phyloP scores from a whole-genome alignment of 139 green algal genomes.

The Parachlorella kessleri region DNA sequence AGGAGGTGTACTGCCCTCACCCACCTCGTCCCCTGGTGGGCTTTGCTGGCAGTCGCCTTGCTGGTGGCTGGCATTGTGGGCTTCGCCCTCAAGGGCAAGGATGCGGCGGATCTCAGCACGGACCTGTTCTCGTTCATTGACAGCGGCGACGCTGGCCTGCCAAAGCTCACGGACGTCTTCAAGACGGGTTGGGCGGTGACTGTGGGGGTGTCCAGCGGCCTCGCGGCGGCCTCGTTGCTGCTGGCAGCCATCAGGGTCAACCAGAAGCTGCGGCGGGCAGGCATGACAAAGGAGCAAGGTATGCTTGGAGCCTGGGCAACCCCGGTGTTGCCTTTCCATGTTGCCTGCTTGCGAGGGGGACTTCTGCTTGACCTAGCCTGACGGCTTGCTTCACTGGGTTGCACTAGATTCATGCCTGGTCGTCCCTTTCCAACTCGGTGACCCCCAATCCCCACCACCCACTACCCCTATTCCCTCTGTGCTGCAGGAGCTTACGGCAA shows the following conservation, averaged over 20 bases:
- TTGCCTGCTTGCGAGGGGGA: no score
- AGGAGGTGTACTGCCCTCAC: no score
- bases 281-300: no score
- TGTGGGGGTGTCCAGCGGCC: constrained; percentile 3
- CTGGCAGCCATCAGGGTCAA: not conserved
- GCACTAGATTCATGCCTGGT: no score
- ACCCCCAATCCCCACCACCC: no score
- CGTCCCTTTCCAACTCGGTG: no score
- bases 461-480: not conserved
- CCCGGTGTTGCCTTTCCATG: no score
- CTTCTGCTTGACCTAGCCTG: no score
- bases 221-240: not conserved
- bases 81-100: constrained; percentile 15
- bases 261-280: constrained; percentile 22
- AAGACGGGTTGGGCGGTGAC: constrained; percentile 2
- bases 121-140: constrained; percentile 5
- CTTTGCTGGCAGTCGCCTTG: constrained; percentile 22
- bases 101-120: not conserved
- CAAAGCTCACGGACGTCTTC: constrained; percentile 13
- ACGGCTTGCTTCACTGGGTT: no score
- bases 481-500: not conserved
- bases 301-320: no score
- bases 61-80: constrained; percentile 23
- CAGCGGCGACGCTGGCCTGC: constrained; percentile 17
- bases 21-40: constrained; percentile 34